phyloP scores from a whole-genome alignment of 2,329 filamentous ascomycete species.

The Apiospora sp. region DNA sequence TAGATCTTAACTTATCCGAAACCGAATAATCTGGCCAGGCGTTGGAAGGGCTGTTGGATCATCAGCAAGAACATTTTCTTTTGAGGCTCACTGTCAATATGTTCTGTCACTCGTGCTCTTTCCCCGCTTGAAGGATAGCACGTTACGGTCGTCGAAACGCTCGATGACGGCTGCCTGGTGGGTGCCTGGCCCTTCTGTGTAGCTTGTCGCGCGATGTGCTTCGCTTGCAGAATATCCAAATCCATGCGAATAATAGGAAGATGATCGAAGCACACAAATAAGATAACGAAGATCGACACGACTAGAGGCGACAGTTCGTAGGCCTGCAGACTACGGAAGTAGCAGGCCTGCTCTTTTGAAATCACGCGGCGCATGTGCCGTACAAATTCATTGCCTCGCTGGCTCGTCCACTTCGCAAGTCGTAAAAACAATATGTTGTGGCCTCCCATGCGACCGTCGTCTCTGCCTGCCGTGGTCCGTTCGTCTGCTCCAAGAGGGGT shows the following conservation, averaged over 20 bases:
- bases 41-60: background rate
- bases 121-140: background rate
- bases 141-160: background rate
- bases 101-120: too few species aligned
- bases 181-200: too few species aligned
- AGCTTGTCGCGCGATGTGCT: too few species aligned
- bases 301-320: background rate
- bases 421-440: background rate
- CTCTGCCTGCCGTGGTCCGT: background rate
- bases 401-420: background rate
- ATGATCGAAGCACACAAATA: background rate
- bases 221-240: background rate
- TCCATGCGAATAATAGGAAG: background rate
- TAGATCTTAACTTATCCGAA: background rate
- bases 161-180: background rate
- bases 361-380: background rate
- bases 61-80: background rate
- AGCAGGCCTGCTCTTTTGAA: background rate
- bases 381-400: background rate
- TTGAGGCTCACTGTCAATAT: background rate
- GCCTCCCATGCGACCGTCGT: background rate
- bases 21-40: background rate
- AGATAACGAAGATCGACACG: background rate
- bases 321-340: background rate
- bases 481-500: background rate